phyloP scores from a whole-genome alignment of 306 rosid genomes.

The Rosa persica region DNA sequence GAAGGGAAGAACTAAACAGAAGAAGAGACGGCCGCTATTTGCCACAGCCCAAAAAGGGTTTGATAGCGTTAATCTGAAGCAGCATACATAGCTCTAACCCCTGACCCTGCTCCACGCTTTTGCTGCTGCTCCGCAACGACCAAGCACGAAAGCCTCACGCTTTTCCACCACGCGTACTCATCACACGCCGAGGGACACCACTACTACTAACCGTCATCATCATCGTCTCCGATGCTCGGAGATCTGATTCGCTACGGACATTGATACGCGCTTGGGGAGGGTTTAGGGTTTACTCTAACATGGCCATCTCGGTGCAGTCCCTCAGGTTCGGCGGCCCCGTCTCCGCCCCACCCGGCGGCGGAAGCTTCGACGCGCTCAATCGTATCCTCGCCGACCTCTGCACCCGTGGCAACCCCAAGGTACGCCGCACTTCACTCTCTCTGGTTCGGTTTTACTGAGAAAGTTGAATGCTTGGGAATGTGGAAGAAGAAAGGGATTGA shows the following conservation, averaged over 20 bases:
- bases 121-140: not conserved
- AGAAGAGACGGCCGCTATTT: not conserved
- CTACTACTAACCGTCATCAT: not conserved
- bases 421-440: not conserved
- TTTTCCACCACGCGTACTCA: not conserved
- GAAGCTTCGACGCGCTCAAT: constrained; percentile 72
- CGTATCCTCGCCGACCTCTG: constrained; percentile 87
- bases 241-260: not conserved
- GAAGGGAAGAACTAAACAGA: not conserved
- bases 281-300: constrained; percentile 43
- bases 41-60: too few species aligned
- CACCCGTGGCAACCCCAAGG: constrained; percentile 87
- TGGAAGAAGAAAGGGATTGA: not conserved
- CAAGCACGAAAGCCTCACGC: not conserved
- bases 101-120: not conserved
- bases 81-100: not conserved
- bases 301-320: constrained; percentile 61
- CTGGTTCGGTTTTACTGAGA: not conserved
- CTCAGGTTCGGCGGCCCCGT: constrained; percentile 54
- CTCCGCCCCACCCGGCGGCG: constrained; percentile 43
- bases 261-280: not conserved
- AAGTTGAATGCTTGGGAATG: not conserved
- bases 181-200: not conserved
- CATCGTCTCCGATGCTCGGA: constrained; percentile 1
- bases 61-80: not conserved